Conservation (phyloP, 495 filamentous ascomycete species). For the Amorphotheca resinae region DNA sequence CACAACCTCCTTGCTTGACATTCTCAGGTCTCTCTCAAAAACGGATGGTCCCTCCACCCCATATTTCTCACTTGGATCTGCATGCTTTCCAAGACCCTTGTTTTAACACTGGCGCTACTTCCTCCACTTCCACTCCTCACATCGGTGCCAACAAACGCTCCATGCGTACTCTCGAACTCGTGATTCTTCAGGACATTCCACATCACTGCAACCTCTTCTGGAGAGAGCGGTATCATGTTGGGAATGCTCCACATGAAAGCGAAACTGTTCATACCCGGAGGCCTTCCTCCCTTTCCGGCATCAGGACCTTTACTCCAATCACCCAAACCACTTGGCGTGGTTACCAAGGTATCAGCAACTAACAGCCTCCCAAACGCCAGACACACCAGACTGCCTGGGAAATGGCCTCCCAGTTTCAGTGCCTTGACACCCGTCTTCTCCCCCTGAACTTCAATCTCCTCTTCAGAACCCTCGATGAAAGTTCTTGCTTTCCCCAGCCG, state of each 20-base stretch:
- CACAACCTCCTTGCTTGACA: too few species aligned
- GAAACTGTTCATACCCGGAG: slow-evolving; percentile 45
- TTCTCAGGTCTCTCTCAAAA: slow-evolving; percentile 27
- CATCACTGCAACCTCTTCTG: slow-evolving; percentile 40
- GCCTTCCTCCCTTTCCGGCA: slow-evolving; percentile 28
- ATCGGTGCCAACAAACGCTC: slow-evolving; percentile 49
- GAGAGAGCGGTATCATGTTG: slow-evolving; percentile 64
- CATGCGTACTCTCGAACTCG: slow-evolving; percentile 51
- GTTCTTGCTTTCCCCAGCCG: slow-evolving; percentile 23
- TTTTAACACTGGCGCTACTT: slow-evolving; percentile 34
- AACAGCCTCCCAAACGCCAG: slow-evolving; percentile 39
- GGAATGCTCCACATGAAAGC: slow-evolving; percentile 71
- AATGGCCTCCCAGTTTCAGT: slow-evolving; percentile 62
- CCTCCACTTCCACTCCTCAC: slow-evolving; percentile 24
- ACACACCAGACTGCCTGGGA: slow-evolving; percentile 54
- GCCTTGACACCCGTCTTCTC: slow-evolving; percentile 42
- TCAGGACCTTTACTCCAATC: slow-evolving; percentile 25
- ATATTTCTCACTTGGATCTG: slow-evolving; percentile 51
- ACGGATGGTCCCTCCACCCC: slow-evolving; percentile 37
- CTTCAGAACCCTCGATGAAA: slow-evolving; percentile 30
- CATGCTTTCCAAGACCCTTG: slow-evolving; percentile 58
- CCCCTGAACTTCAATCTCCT: slow-evolving; percentile 22
- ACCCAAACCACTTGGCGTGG: slow-evolving; percentile 41
- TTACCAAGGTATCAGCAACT: slow-evolving; percentile 60
- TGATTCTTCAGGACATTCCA: slow-evolving; percentile 39